These are phyloP conservation scores for Cotoneaster glaucophyllus DNA, from an alignment of 306 rosid genomes.

Conservation along the genomic window DNA sequence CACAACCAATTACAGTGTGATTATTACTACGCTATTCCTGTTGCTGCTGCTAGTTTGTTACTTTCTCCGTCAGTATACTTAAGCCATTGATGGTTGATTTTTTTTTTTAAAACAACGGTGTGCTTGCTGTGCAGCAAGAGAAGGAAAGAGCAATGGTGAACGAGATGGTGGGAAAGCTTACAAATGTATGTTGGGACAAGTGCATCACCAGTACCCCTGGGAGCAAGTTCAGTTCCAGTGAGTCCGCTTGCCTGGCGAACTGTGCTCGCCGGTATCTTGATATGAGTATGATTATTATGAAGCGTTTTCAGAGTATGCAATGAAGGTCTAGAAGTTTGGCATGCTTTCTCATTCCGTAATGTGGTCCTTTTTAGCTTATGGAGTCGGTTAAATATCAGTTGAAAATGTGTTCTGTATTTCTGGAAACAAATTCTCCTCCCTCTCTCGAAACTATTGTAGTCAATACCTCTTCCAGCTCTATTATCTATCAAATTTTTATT, in stretches of 20 bases:
- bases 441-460: constrained; percentile 7
- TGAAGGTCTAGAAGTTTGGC: constrained; percentile 23
- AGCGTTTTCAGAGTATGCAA: constrained; percentile 64
- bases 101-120: not conserved
- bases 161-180: constrained; percentile 84
- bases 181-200: constrained; percentile 85
- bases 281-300: constrained; percentile 58
- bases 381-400: not conserved
- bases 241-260: constrained; percentile 59
- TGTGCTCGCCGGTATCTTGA: constrained; percentile 86
- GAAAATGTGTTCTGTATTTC: constrained; percentile 15
- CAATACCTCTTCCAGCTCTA: constrained; percentile 1
- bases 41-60: not conserved
- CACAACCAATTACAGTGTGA: not conserved
- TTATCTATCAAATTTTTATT: not conserved
- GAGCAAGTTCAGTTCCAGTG: constrained; percentile 83
- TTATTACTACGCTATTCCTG: not conserved
- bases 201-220: constrained; percentile 80
- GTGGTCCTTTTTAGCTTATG: not conserved
- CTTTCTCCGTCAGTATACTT: not conserved
- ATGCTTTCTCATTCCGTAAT: constrained; percentile 8
- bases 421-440: not conserved
- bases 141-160: constrained; percentile 65
- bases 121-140: constrained; percentile 55
- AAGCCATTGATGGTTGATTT: not conserved